Percentiles rank a stretch among this genome's conserved stretches.
Evolutionary conservation across 1,284 basidiomycete species (phyloP).

Genomic region (Cryptococcus sp.): DNA sequence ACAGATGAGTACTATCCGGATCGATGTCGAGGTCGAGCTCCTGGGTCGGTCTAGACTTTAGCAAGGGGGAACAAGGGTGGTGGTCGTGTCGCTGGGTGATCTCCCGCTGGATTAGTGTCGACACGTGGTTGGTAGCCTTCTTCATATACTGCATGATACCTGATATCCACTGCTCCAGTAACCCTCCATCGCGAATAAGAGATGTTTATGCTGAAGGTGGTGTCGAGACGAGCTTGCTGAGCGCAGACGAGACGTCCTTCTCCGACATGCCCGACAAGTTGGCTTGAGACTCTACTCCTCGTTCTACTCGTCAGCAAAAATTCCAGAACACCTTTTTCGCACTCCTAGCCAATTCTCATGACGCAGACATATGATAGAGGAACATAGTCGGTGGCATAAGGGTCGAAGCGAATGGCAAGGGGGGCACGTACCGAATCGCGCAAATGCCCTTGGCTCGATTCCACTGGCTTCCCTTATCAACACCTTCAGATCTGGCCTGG

Average conservation of each 20-base stretch:
- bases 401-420: neutral
- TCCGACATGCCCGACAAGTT: conserved; percentile 39
- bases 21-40: no score
- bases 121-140: no score
- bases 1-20: no score
- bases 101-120: no score
- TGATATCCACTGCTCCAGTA: neutral
- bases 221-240: conserved; percentile 32
- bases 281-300: conserved; percentile 41
- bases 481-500: conserved; percentile 85
- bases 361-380: neutral
- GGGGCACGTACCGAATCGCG: conserved; percentile 71
- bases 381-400: neutral
- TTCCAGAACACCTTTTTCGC: no score
- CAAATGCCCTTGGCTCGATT: conserved; percentile 81
- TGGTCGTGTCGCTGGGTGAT: no score
- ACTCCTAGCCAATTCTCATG: no score
- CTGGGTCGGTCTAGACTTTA: no score
- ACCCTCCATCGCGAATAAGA: neutral
- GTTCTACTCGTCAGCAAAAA: conserved; percentile 34
- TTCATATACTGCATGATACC: neutral
- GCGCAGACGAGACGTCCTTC: conserved; percentile 36
- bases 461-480: conserved; percentile 85
- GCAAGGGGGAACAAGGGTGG: no score
- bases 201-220: no score